Evolutionary conservation across 2,329 filamentous ascomycete species (phyloP).

Genomic region (Triangularia setosa): DNA sequence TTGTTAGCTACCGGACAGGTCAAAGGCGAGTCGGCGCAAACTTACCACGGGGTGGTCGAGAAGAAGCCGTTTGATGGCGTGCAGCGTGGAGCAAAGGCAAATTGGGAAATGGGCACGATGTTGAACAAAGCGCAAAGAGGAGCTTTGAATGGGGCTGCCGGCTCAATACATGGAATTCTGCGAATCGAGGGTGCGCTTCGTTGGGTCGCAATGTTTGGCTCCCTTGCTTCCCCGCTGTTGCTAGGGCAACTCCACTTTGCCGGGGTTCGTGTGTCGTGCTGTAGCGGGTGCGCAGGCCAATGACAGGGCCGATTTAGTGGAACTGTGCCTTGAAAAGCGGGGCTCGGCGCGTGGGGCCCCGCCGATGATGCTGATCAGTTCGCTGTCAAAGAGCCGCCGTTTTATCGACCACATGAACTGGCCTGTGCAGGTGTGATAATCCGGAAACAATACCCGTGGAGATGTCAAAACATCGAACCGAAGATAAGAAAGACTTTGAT

Average conservation of each 20-base stretch:
- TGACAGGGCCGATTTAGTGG: neutral
- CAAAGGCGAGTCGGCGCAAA: neutral
- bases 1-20: neutral
- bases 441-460: neutral
- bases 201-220: neutral
- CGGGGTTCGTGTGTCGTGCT: neutral
- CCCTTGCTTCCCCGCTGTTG: neutral
- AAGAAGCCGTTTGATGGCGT: neutral
- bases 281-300: neutral
- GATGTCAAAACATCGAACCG: neutral
- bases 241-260: neutral
- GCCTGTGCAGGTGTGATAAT: neutral
- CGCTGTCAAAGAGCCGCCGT: neutral
- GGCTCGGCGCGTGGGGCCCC: neutral
- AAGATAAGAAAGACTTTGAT: neutral
- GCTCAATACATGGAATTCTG: neutral
- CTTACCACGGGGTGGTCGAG: neutral
- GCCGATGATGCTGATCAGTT: neutral
- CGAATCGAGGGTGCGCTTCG: neutral
- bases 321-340: neutral
- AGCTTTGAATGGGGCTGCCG: neutral
- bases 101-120: neutral
- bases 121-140: neutral
- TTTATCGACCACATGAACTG: neutral
- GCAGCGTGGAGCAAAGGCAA: neutral